Evolutionary conservation across 352 stramenopile species (phyloP).

Genomic region (Globisporangium takayamanum): DNA sequence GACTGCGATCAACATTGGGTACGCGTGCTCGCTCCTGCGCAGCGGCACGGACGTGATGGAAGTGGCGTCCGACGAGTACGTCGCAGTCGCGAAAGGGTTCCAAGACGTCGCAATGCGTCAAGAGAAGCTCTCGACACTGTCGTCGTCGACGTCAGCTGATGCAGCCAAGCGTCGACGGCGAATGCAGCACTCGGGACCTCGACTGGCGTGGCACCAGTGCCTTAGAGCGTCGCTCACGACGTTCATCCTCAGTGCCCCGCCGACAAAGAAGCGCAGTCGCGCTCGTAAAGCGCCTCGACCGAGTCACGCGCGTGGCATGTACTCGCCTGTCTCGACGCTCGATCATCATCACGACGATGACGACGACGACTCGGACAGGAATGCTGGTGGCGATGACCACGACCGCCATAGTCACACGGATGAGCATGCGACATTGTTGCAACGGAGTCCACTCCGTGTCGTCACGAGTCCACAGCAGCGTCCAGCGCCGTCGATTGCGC

Average conservation of each 20-base stretch:
- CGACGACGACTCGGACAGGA: background rate
- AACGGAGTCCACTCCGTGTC: background rate
- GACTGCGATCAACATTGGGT: conserved; percentile 95
- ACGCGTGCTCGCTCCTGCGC: conserved; percentile 80
- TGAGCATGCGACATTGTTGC: background rate
- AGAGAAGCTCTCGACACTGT: conserved; percentile 14
- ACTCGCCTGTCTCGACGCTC: conserved; percentile 12
- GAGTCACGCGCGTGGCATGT: conserved; percentile 1
- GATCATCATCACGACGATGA: conserved; percentile 7
- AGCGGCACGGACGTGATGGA: conserved; percentile 76
- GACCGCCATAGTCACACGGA: too few relatives aligned
- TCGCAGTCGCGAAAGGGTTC: conserved; percentile 39
- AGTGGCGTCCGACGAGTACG: conserved; percentile 50
- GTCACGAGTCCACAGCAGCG: background rate
- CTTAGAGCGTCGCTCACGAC: conserved; percentile 3
- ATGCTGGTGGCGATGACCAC: background rate
- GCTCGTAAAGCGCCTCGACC: background rate
- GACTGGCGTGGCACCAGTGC: conserved; percentile 4
- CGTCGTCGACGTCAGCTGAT: background rate
- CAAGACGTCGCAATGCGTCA: conserved; percentile 37
- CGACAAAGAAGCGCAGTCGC: conserved; percentile 9
- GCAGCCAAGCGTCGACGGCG: conserved; percentile 4
- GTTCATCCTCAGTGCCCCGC: conserved; percentile 4
- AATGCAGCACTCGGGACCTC: background rate
- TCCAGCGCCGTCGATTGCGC: conserved; percentile 29